Base-by-base conservation (phyloP, 2,329 filamentous ascomycete species). In the Colletotrichum lupini region DNA sequence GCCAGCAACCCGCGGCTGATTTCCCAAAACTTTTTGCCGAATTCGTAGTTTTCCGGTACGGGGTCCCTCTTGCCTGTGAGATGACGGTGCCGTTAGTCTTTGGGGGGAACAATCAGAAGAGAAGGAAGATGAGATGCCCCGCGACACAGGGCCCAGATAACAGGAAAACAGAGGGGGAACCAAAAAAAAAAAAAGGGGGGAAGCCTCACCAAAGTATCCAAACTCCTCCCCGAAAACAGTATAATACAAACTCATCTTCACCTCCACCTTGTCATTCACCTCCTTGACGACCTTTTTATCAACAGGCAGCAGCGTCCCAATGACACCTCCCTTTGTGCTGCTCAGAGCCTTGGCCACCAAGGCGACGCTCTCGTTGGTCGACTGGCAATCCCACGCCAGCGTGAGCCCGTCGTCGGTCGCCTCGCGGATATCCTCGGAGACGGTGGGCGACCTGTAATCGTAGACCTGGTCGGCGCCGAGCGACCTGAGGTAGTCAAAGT, bases 291-390 rank as follows among this genome's bases (percentile, higher is more conserved):
- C 79, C 60, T 84, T 82, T 42, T 81, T 76, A 9, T 81, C 71
- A n/a, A 83, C 77, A 5, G 77, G 73, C 19, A 87, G 78, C 26
- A 88, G 80, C 14, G 81, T 80, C n/a, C 79, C 80, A 77, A 85
- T 85, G 12, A 77, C 73, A 22, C 82, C 82, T 9, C 79, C 77
- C 26, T 73, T 71, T 12, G 67, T 46, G 26, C 52, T 46, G 22
- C 67, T 70, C n/a, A 75, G 64, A 19, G 72, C 68, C 5, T 53
- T 69, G 12, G 79, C 82, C 74, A 77, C 77, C 14, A 81, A 61
- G 46, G 46, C 60, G 26, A 42, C 64, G 24, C 57, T 64, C 32
- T 68, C 74, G 37, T 7, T 22, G 14, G 66, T 68, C 12, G 72
- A 72, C 28, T 72, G 72, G 70, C 75, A 77, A 75, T 81, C 79